Base-by-base conservation (phyloP, 495 filamentous ascomycete species). In the Lasiosphaeriaceae sp. region DNA sequence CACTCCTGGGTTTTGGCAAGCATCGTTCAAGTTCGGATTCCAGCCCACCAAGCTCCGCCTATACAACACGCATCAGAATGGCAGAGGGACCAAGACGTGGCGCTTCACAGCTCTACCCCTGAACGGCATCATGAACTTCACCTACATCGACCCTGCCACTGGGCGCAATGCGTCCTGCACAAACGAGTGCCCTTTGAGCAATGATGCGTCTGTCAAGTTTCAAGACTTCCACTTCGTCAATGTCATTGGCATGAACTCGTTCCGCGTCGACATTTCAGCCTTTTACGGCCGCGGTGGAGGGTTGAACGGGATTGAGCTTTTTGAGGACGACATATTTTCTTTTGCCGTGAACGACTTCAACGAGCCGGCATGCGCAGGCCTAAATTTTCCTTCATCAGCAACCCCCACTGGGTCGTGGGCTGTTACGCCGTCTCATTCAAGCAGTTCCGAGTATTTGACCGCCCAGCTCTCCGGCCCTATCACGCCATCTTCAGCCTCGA, bases 161-260 rank as follows among this genome's bases (percentile, higher is more conserved):
- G 81, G 83, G 1, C 72, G 83, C 31, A 83, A 86, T 43, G 73
- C 74, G 26, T 80, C 75, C 47, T 98, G 94, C 71, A 89, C 92
- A 35, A 83, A 81, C 49, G 74, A 79, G 58, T 99, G 94, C 59
- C 87, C 90, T 8, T 80, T 99, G 53, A 89, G 90, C 50, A 75
- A 81, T 58, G 80, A 85, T 66, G 65, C 81, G 22, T 75, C 67
- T 7, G 74, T 87, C 47, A 73, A 80, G 46, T 91, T 83, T 54
- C 90, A 96, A 68, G 94, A 99, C 58, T 99, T 97, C 70, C 77
- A 80, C 46, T 94, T 99, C 61, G 89, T 94, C 37, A 96, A 97
- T 67, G 68, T 66, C 6, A 82, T 97, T 57, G 92, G 90, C 39
- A 97, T 97, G 92, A 84, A 83, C 62, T 81, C 79, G n/a, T 90